These are phyloP conservation scores for Aaosphaeria pasadenensis DNA, from an alignment of 2,329 filamentous ascomycete species.

Conservation along the genomic window DNA sequence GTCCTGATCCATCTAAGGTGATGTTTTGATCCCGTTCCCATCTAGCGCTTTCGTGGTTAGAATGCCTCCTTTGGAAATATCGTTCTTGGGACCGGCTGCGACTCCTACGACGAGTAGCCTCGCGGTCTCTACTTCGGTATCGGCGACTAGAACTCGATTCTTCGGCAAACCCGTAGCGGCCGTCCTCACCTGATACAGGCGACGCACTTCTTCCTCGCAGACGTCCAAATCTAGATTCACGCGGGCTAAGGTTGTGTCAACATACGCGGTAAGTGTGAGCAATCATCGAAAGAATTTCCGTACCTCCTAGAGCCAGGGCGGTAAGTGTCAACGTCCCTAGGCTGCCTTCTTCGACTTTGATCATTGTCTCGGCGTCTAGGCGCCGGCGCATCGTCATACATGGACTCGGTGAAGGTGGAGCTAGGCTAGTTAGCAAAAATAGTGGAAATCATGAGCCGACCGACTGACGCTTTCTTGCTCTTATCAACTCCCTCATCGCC, in stretches of 20 bases:
- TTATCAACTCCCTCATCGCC: slow-evolving; percentile 22
- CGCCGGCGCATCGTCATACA: slow-evolving; percentile 69
- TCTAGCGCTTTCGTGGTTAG: slow-evolving; percentile 21
- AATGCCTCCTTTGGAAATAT: slow-evolving; percentile 1
- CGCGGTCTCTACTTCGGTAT: slow-evolving; percentile 39
- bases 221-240: slow-evolving; percentile 43
- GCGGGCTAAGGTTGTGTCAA: slow-evolving; percentile 9
- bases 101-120: slow-evolving; percentile 17
- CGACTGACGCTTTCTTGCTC: background rate
- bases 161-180: slow-evolving; percentile 50
- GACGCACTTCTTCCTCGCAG: slow-evolving; percentile 61
- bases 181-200: slow-evolving; percentile 48
- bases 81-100: slow-evolving; percentile 20
- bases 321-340: slow-evolving; percentile 28
- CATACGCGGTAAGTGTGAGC: background rate
- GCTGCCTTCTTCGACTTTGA: slow-evolving; percentile 12
- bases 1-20: slow-evolving; percentile 9
- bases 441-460: too few relatives aligned
- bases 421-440: slow-evolving; percentile 20
- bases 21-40: slow-evolving; percentile 31
- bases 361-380: slow-evolving; percentile 14
- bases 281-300: background rate
- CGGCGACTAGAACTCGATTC: slow-evolving; percentile 41
- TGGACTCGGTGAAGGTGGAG: slow-evolving; percentile 64
- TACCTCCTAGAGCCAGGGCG: slow-evolving; percentile 27